Conservation (phyloP, 2,329 filamentous ascomycete genomes). For the Endoconidiophora laricicola region DNA sequence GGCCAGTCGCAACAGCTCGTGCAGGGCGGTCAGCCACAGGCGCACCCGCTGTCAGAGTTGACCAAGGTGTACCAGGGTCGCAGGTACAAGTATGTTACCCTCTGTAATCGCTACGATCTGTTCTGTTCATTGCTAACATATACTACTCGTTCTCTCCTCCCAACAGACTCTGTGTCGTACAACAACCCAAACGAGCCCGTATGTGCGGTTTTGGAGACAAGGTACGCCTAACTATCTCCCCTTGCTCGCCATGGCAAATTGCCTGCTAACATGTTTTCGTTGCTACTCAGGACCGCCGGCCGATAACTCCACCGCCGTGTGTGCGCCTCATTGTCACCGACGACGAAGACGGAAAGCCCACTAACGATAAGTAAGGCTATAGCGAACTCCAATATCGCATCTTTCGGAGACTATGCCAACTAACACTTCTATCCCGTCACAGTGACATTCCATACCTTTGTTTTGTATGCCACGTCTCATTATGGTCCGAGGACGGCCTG, state of each 20-base stretch:
- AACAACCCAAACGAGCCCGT: conserved; percentile 81
- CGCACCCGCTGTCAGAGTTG: conserved; percentile 7
- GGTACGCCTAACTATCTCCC: conserved; percentile 30
- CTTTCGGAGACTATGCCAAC: neutral
- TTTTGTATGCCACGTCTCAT: conserved; percentile 46
- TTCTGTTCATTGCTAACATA: neutral
- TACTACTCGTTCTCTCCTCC: neutral
- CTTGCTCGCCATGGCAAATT: neutral
- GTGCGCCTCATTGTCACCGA: conserved; percentile 71
- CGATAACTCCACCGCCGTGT: conserved; percentile 90
- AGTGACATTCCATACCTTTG: conserved; percentile 42
- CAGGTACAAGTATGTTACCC: conserved; percentile 8
- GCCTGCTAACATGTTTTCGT: neutral
- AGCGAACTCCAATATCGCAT: neutral
- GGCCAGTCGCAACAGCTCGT: too few relatives aligned
- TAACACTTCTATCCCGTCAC: conserved; percentile 4
- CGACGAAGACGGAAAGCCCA: conserved; percentile 44
- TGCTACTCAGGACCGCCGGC: conserved; percentile 58
- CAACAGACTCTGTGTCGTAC: conserved; percentile 56
- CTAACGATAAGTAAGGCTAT: conserved; percentile 10
- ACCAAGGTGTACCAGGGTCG: conserved; percentile 9
- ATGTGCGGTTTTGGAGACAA: conserved; percentile 99
- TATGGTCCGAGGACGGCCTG: conserved; percentile 48
- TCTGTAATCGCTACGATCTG: neutral
- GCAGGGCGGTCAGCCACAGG: neutral